Evolutionary conservation across 768 basidiomycete genomes (phyloP), one percentile per base, ranked within the genome.

Genomic region (Lentinula lateritia): DNA sequence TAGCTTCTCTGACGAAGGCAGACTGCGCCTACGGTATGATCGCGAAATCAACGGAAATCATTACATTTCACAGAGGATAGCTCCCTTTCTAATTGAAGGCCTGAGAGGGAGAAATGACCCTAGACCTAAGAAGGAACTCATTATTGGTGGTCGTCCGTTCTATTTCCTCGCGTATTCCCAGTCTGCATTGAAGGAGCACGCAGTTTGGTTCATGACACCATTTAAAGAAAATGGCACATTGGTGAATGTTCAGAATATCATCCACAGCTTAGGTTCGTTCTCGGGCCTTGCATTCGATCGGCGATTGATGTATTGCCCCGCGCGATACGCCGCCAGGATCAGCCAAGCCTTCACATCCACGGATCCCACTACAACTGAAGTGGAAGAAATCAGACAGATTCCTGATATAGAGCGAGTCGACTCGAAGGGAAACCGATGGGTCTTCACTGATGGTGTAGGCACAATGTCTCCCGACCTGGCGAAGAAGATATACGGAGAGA

Each of bases 291-390:
- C 65, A 9, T 80, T 78, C 36, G 85, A 87, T 65, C 66, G 62
- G 12, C 65, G 66, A 0, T 73, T 89, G 10, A 81, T 79, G 20
- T 73, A 71, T 56, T 88, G 86, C 62, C 87, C 87, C 2, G 86
- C 87, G 18, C 78, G 88, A 59, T 89, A 86, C 69, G 89, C 82
- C 0, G 90, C 90, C 5, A 76, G 89, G 18, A 77, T 90, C 38
- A 86, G 88, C 3, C 88, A 86, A 67, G 87, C 87, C 0, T 92
- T 90, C 69, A 90, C 89, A 1, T 81, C 88, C 1, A 92, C 89
- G 0, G 87, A 90, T 64, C 60, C 60, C 13, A 82, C 84, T 3
- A 69, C 83, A 36, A 71, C 82, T 13, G 64, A 72, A n/a, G 66
- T 79, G 0, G 73, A 77, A n/a, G 84, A 89, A 68, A 79, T 89